Evolutionary conservation across 768 basidiomycete species (phyloP).

Genomic region (Candolleomyces eurysporus): DNA sequence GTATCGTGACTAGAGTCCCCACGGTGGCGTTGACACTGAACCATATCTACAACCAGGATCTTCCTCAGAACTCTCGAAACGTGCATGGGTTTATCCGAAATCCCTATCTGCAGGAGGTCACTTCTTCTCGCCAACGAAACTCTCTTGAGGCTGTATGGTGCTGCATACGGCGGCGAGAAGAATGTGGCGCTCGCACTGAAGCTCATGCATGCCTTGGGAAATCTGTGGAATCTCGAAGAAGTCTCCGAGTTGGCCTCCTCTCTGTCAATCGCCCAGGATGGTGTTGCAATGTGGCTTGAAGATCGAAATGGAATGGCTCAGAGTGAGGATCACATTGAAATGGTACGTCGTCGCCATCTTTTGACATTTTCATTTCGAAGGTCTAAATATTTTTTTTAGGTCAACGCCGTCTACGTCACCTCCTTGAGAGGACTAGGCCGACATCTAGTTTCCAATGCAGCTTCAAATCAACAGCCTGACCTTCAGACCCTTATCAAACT

Average conservation of each 20-base stretch:
- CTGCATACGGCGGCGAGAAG: constrained; percentile 1
- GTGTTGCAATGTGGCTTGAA: neutral
- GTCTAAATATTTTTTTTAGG: neutral
- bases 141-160: neutral
- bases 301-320: neutral
- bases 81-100: neutral
- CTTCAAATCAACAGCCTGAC: neutral
- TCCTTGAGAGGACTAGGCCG: neutral
- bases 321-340: neutral
- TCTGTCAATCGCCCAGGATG: neutral
- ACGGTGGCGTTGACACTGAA: no score
- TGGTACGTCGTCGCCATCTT: neutral
- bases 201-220: neutral
- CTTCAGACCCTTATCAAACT: neutral
- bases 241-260: neutral
- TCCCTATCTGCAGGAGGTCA: neutral
- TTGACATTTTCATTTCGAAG: neutral
- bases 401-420: neutral
- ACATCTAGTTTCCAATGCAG: no score
- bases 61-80: no score
- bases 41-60: no score
- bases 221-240: neutral
- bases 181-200: neutral
- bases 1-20: no score
- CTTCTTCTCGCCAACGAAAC: neutral